Evolutionary conservation across 441 rosid species (phyloP).

Genomic region (Corymbia calophylla): DNA sequence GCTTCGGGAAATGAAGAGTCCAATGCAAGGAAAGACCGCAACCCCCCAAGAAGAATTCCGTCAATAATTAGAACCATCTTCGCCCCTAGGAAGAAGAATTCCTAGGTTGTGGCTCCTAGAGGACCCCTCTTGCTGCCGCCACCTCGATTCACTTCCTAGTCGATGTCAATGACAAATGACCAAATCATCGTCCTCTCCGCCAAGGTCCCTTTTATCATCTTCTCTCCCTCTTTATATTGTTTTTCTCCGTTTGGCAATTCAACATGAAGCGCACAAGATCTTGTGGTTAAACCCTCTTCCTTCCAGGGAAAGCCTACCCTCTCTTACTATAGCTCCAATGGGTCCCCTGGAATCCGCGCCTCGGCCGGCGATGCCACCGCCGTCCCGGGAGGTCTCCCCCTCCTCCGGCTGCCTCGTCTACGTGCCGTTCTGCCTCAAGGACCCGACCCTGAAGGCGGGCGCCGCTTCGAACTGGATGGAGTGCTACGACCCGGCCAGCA

Average conservation of each 20-base stretch:
- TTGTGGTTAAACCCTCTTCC: not conserved
- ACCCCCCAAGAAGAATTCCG: not conserved
- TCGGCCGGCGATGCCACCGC: not conserved
- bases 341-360: constrained; percentile 4
- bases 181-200: not conserved
- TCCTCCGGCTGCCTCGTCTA: constrained; percentile 7
- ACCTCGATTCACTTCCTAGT: not conserved
- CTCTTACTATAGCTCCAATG: not conserved
- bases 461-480: constrained; percentile 32
- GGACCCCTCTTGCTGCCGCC: not conserved
- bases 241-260: not conserved
- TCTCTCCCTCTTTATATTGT: not conserved
- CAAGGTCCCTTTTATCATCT: not conserved
- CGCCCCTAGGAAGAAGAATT: not conserved
- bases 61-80: not conserved
- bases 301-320: not conserved
- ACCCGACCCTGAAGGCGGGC: not conserved
- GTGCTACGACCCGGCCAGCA: constrained; percentile 22
- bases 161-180: not conserved
- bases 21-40: not conserved
- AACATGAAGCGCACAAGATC: not conserved
- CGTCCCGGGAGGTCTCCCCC: not conserved
- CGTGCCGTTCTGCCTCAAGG: constrained; percentile 25
- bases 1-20: not conserved
- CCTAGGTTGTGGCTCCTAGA: not conserved